Evolutionary conservation across 257 asterid species (phyloP).

Genomic region (Solanum pimpinellifolium): DNA sequence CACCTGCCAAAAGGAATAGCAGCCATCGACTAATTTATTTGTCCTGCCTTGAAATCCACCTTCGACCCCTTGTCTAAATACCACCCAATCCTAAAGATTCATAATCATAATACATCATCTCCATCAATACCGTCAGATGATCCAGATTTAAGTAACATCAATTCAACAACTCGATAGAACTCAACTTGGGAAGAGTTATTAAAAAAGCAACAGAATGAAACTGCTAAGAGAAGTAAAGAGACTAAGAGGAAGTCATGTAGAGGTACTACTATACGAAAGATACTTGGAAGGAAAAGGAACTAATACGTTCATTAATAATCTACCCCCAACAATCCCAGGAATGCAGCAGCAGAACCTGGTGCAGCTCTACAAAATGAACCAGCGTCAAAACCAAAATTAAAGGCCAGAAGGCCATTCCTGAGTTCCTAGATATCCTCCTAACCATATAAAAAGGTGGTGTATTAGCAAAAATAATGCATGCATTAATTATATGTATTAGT

Average conservation of each 20-base stretch:
- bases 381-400: not conserved
- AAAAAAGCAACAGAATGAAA: not conserved
- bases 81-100: conserved; percentile 78
- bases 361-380: not conserved
- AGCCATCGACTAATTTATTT: conserved; percentile 94
- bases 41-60: conserved; percentile 99
- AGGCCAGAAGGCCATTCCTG: not conserved
- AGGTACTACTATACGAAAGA: not conserved
- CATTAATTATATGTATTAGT: too few species aligned
- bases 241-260: not conserved
- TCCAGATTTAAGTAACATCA: not conserved
- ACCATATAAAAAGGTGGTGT: not conserved
- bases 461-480: too few species aligned
- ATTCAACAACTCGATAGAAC: not conserved
- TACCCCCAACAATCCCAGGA: not conserved
- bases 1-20: conserved; percentile 99
- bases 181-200: not conserved
- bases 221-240: not conserved
- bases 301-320: not conserved
- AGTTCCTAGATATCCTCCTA: not conserved
- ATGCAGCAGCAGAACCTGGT: not conserved
- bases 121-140: not conserved
- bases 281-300: not conserved
- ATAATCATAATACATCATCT: conserved; percentile 3
- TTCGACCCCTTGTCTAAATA: conserved; percentile 89